phyloP scores from a whole-genome alignment of 139 green algal genomes.

The Tetratostichococcus sp. region DNA sequence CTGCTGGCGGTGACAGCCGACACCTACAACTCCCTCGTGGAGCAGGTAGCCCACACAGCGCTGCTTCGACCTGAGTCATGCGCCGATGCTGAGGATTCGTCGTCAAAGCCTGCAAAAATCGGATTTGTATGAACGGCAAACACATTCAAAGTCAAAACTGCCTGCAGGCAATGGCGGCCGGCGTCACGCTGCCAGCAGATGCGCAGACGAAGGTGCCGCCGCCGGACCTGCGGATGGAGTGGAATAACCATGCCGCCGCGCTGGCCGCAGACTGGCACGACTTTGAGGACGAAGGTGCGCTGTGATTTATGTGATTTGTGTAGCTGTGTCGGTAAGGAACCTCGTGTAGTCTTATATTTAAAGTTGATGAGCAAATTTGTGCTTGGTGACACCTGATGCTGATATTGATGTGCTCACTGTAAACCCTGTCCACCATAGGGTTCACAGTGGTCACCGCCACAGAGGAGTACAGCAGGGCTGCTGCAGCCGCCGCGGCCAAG shows the following conservation, averaged over 20 bases:
- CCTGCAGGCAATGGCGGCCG: constrained; percentile 9
- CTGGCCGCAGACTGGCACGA: constrained; percentile 26
- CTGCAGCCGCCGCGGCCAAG: background rate
- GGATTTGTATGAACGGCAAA: background rate
- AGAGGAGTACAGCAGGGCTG: background rate
- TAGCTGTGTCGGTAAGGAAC: too few relatives aligned
- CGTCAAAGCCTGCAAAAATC: too few relatives aligned
- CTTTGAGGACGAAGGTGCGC: constrained; percentile 28
- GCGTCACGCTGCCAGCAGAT: constrained; percentile 10
- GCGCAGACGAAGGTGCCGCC: constrained; percentile 9
- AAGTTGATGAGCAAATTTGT: too few relatives aligned
- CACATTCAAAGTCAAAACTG: too few relatives aligned
- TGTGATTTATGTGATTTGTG: background rate
- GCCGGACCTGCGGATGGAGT: constrained; percentile 5
- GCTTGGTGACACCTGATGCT: too few relatives aligned
- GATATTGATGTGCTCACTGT: too few relatives aligned
- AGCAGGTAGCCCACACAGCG: too few relatives aligned
- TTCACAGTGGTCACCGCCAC: background rate
- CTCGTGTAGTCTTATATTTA: too few relatives aligned
- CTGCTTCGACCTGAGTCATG: too few relatives aligned
- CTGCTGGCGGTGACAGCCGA: background rate
- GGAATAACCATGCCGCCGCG: constrained; percentile 21
- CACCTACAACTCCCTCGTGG: background rate
- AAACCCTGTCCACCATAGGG: too few relatives aligned
- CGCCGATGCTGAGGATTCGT: background rate